Conservation (phyloP, 495 filamentous ascomycete species). For the Pyrenula massariospora region DNA sequence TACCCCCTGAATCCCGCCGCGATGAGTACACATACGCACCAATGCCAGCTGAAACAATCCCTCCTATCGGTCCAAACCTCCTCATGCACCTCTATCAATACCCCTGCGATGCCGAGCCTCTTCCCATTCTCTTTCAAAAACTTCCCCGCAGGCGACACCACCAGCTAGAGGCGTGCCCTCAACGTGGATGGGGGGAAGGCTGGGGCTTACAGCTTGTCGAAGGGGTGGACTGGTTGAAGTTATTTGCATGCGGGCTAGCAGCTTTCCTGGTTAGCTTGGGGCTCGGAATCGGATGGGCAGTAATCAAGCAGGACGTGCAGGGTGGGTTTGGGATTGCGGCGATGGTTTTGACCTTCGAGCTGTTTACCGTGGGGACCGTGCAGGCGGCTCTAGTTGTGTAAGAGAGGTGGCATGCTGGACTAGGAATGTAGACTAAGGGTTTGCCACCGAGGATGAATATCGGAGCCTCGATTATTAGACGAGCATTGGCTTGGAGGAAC, state of each 20-base stretch:
- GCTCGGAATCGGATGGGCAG: constrained; percentile 4
- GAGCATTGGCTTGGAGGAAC: no score
- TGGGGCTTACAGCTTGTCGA: constrained; percentile 10
- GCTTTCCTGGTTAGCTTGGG: background rate
- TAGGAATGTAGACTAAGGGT: no score
- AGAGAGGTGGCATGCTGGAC: no score
- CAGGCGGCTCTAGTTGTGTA: constrained; percentile 6
- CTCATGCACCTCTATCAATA: constrained; percentile 25
- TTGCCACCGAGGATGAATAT: no score
- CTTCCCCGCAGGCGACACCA: constrained; percentile 4
- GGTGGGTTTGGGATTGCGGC: constrained; percentile 5
- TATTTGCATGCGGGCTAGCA: constrained; percentile 1
- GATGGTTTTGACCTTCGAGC: constrained; percentile 1
- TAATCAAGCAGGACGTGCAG: constrained; percentile 5
- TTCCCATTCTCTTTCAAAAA: constrained; percentile 1
- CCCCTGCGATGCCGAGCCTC: constrained; percentile 16
- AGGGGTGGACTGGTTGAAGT: constrained; percentile 1
- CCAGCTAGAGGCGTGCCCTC: constrained; percentile 2
- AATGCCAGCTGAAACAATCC: constrained; percentile 19
- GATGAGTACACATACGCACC: constrained; percentile 19
- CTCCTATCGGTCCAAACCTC: constrained; percentile 22
- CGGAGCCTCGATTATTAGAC: no score
- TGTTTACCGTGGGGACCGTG: constrained; percentile 2
- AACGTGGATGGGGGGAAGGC: constrained; percentile 2
- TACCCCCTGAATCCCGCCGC: constrained; percentile 13